Percentiles rank a stretch among this genome's conserved stretches.
phyloP scores from a whole-genome alignment of 441 rosid species.

The Aleurites moluccanus region DNA sequence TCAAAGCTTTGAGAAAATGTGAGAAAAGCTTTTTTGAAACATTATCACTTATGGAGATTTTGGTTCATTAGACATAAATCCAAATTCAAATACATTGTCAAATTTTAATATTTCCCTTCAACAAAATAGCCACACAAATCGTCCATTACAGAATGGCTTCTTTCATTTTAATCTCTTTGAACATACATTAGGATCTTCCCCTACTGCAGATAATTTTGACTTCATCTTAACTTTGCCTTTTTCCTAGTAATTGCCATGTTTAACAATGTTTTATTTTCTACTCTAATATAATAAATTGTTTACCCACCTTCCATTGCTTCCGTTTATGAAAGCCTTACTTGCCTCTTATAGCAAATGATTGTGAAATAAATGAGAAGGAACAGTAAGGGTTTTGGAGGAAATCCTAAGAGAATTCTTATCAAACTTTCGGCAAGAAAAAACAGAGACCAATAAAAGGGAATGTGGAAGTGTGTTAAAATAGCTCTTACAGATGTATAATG shows the following conservation, averaged over 20 bases:
- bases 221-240: neutral
- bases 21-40: constrained; percentile 36
- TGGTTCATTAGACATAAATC: neutral
- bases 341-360: neutral
- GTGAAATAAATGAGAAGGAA: neutral
- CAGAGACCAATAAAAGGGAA: neutral
- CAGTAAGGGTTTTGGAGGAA: neutral
- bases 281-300: neutral
- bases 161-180: neutral
- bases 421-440: neutral
- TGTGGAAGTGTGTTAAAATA: neutral
- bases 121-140: constrained; percentile 1
- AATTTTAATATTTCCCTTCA: constrained; percentile 1
- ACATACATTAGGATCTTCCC: constrained; percentile 3
- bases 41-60: neutral
- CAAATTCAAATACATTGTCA: neutral
- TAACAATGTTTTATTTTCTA: neutral
- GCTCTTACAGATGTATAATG: neutral
- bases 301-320: neutral
- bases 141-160: constrained; percentile 6
- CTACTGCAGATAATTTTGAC: neutral
- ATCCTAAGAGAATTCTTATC: neutral
- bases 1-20: constrained; percentile 80
- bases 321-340: too few species aligned
- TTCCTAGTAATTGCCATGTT: neutral